A percentile compares a stretch with the other conserved stretches of the same genome.
These are phyloP conservation scores for Botryotinia convoluta DNA, from an alignment of 2,329 filamentous ascomycete species.

Conservation along the genomic window DNA sequence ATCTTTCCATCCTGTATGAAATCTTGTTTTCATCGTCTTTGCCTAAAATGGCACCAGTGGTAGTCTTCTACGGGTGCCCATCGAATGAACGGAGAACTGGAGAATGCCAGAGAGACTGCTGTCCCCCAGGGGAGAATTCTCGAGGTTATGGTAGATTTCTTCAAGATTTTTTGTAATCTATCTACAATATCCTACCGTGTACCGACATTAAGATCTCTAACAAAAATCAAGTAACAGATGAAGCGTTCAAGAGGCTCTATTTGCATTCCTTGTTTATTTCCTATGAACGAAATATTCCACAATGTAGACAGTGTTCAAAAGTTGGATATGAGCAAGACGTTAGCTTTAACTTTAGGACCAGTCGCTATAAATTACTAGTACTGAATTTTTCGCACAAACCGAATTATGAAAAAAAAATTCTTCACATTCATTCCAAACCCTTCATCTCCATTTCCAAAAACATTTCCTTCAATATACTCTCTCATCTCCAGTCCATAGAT, in stretches of 20 bases:
- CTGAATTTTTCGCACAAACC: neutral
- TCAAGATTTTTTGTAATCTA: neutral
- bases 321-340: neutral
- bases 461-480: neutral
- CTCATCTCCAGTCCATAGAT: neutral
- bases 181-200: neutral
- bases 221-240: neutral
- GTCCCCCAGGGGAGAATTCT: neutral
- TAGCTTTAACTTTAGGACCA: neutral
- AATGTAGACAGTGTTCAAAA: neutral
- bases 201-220: neutral
- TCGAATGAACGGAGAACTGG: neutral
- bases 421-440: neutral
- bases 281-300: neutral
- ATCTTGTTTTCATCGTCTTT: neutral
- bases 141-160: neutral
- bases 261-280: neutral
- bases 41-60: neutral
- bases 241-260: neutral
- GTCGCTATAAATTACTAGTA: neutral
- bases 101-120: neutral
- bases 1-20: neutral
- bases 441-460: neutral
- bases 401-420: neutral
- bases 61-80: neutral